Evolutionary conservation across 192 early-diverging fungal species (phyloP), one percentile per base, ranked within the genome.

Genomic region (Podila horticola): DNA sequence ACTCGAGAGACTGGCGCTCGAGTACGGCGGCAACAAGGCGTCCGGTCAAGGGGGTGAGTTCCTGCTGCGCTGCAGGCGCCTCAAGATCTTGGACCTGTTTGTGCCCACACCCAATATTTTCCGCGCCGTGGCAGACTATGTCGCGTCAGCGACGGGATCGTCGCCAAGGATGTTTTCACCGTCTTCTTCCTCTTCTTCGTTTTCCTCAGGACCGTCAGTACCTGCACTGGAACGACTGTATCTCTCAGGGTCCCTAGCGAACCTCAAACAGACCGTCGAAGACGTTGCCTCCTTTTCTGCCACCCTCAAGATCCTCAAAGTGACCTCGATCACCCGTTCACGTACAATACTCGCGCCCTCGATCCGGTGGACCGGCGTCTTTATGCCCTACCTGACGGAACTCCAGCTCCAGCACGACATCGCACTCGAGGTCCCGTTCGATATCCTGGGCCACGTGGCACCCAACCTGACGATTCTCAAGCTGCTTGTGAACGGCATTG

Each of bases 401-500:
- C 70, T 81, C 0, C 77, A 73, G n/a, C 62, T 81, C 10, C 67
- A 81, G 2, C 64, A 71, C 9, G 77, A 81, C 30, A 81, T 81
- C 64, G 71, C 71, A 2, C 77, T 73, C n/a, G 77, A 73, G 57
- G 68, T 81, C 31, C 38, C 49, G 6, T 81, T 81, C 49, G 34
- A 55, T 17, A 45, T 73, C 2, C 34, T 81, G 28, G 26, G 11
- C 28, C 30, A 49, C 1, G 64, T 60, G 10, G 72, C 70, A 26
- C 77, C 77, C 1, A 68, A 81, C 26, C 71, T 81, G 10, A 24
- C 28, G 2, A 51, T 58, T 0, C 31, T 81, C 6, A 72, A 72
- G 45, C 19, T 81, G 11, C n/a, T 81, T 57, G 77, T 73, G 4
- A 81, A 81, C 29, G 77, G 77, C 0, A 0, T 65, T 20, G 62